Conservation (phyloP, 495 filamentous ascomycete genomes). For the Aspergillus affinis region DNA sequence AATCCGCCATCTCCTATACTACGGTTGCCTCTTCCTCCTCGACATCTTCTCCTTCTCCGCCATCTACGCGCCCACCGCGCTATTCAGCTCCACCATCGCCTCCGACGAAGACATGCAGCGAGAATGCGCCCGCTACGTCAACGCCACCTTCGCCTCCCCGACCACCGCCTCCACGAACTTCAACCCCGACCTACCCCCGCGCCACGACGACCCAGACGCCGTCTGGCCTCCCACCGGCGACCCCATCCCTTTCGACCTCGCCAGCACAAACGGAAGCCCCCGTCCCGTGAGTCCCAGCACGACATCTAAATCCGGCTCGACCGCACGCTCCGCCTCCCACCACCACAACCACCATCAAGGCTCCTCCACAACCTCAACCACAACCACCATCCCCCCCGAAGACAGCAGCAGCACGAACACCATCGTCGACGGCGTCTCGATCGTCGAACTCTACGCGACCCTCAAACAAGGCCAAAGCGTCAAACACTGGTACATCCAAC, state of each 20-base stretch:
- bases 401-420: conserved; percentile 10
- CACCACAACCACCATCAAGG: conserved; percentile 6
- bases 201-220: conserved; percentile 36
- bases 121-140: conserved; percentile 84
- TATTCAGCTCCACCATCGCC: conserved; percentile 70
- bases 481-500: conserved; percentile 74
- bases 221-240: conserved; percentile 45
- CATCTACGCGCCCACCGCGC: conserved; percentile 81
- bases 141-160: conserved; percentile 41
- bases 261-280: conserved; percentile 17
- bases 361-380: conserved; percentile 1
- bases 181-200: conserved; percentile 17
- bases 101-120: conserved; percentile 69
- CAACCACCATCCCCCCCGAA: conserved; percentile 9
- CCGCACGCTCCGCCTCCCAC: conserved; percentile 10
- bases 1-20: conserved; percentile 85
- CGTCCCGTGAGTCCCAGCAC: conserved; percentile 11
- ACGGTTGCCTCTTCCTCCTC: conserved; percentile 79
- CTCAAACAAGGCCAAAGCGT: conserved; percentile 77
- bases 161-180: conserved; percentile 21
- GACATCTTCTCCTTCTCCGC: conserved; percentile 92
- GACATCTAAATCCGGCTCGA: conserved; percentile 14
- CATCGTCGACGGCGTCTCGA: conserved; percentile 39
- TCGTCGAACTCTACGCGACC: conserved; percentile 68
- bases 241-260: conserved; percentile 17